Conservation (phyloP, 192 early-diverging fungal genomes). For the Pilaira anomala region DNA sequence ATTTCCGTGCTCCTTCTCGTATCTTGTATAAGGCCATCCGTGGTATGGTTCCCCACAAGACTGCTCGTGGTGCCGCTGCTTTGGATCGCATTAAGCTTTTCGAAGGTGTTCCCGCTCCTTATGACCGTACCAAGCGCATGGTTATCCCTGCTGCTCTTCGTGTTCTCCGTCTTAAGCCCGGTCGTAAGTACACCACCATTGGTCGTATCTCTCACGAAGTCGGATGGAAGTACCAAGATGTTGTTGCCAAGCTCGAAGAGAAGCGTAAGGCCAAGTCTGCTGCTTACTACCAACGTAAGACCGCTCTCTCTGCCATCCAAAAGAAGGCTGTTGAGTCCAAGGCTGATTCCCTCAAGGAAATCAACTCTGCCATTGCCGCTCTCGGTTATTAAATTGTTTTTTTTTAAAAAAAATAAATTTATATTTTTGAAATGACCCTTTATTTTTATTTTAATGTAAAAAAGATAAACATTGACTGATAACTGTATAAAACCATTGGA, state of each 20-base stretch:
- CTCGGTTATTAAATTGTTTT: constrained; percentile 50
- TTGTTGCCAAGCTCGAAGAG: constrained; percentile 95
- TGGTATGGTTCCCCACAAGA: constrained; percentile 99
- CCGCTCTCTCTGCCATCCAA: constrained; percentile 47
- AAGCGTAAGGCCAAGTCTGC: constrained; percentile 95
- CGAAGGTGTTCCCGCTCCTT: constrained; percentile 97
- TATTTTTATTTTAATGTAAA: background rate
- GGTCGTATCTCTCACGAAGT: constrained; percentile 93
- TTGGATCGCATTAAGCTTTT: constrained; percentile 98
- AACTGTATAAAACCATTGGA: background rate
- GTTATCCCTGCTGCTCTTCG: constrained; percentile 97
- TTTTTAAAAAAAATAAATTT: too few relatives aligned
- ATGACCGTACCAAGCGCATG: constrained; percentile 95
- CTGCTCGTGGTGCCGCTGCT: constrained; percentile 94
- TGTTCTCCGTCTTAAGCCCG: constrained; percentile 93
- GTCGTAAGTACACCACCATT: constrained; percentile 96
- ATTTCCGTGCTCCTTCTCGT: constrained; percentile 96
- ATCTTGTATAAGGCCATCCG: constrained; percentile 97
- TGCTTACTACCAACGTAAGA: constrained; percentile 91
- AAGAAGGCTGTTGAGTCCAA: constrained; percentile 43
- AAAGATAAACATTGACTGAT: background rate
- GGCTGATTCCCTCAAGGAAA: constrained; percentile 51
- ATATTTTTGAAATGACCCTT: too few relatives aligned
- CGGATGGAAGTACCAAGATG: constrained; percentile 99
- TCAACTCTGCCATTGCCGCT: constrained; percentile 55